Evolutionary conservation across 305 asterid genomes (phyloP), one percentile per base, ranked within the genome.

Genomic region (Withania somnifera): DNA sequence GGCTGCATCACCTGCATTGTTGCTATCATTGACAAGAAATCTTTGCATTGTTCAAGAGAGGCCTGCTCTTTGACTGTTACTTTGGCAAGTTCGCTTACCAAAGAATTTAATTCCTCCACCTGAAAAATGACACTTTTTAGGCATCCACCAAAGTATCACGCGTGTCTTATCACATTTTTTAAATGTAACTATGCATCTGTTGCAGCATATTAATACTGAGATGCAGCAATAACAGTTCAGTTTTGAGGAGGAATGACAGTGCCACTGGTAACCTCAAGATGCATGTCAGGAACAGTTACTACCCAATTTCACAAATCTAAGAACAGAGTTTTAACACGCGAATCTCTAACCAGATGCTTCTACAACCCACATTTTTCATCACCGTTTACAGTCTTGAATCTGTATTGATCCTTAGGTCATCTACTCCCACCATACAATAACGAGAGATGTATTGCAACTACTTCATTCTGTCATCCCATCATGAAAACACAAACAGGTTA

Each of bases 51-150:
- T 84, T 91, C 93, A 3, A 96, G 92, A 69, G 85, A 88, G 78
- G 88, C 95, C 38, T 90, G 88, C 85, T 93, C 98, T 85, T 93
- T 92, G 36, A 88, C 85, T 26, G 88, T 86, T 84, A 89, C 88
- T 83, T 90, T 90, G 22, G 95, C 94, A 68, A 96, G 95, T 85
- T 94, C 97, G 50, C 88, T 89, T 85, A 88, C 91, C 69, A 92
- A 77, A 36, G 87, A 83, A 86, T 90, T 90, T 83, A 89, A 88
- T 87, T 93, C 92, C 84, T 93, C 95, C 15, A 92, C 97, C 99
- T 95, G 91, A 57, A 83, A 88, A 42, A 36, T 6, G 10, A 58
- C 56, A 19, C 40, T 34, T 66, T 80, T 85, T 83, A 69, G 79
- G 79, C 57, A 71, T 13, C 38, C 57, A 45, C 68, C 38, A 60